phyloP scores from a whole-genome alignment of 2,329 filamentous ascomycete genomes.

The Spiromastix sp. region DNA sequence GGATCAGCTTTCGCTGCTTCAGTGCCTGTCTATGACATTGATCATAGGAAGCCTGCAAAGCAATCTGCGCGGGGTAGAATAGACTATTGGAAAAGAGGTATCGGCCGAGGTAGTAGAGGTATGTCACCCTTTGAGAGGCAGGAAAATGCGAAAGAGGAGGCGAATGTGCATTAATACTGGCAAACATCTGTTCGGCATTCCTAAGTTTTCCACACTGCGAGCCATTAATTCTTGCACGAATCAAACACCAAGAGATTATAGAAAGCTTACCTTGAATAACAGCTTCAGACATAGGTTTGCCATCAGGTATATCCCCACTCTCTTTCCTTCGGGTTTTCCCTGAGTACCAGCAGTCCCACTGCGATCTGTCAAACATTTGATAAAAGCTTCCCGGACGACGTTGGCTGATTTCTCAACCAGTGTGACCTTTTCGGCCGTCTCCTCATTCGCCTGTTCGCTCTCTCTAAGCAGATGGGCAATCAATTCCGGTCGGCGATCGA shows the following conservation, averaged over 20 bases:
- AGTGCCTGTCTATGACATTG: slow-evolving; percentile 53
- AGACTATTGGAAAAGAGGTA: slow-evolving; percentile 81
- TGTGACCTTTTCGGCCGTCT: slow-evolving; percentile 60
- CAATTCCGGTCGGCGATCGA: slow-evolving; percentile 71
- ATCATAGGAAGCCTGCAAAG: slow-evolving; percentile 68
- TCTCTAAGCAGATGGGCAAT: slow-evolving; percentile 50
- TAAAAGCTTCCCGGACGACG: slow-evolving; percentile 82
- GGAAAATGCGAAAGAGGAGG: slow-evolving; percentile 75
- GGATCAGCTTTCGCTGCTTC: slow-evolving; percentile 66
- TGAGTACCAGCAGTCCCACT: slow-evolving; percentile 50
- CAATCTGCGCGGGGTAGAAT: slow-evolving; percentile 65
- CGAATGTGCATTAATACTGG: slow-evolving; percentile 73
- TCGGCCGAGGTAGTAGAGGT: slow-evolving; percentile 86
- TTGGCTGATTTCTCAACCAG: slow-evolving; percentile 83
- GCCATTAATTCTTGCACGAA: no score
- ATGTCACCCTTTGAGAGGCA: slow-evolving; percentile 78
- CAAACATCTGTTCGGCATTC: slow-evolving; percentile 78
- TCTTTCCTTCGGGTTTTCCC: slow-evolving; percentile 69
- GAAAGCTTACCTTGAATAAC: slow-evolving; percentile 57
- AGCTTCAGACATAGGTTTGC: slow-evolving; percentile 85
- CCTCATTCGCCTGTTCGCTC: slow-evolving; percentile 37
- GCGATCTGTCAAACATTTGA: slow-evolving; percentile 75
- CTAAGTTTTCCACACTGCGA: slow-evolving; percentile 67
- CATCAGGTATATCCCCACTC: slow-evolving; percentile 80
- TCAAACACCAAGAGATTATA: slow-evolving; percentile 2